Percentiles rank a stretch among this genome's conserved stretches.
Evolutionary conservation across 805 yeast genomes (phyloP).

Genomic region (Myxozyma nipponensis): DNA sequence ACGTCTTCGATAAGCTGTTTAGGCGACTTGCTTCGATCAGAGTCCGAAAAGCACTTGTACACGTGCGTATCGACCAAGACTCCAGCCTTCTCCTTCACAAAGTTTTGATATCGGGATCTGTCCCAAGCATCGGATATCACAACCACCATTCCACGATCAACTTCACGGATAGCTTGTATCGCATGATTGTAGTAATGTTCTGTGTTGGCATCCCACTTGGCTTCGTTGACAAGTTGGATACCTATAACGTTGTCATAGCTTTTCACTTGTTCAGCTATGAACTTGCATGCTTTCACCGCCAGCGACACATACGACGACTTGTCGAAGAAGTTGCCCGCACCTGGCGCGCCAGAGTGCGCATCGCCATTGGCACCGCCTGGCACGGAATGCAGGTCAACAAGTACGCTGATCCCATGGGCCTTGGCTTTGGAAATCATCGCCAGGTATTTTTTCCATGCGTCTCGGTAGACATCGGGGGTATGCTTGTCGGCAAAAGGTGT

Average conservation of each 20-base stretch:
- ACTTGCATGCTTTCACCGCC: slow-evolving; percentile 52
- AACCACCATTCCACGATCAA: slow-evolving; percentile 59
- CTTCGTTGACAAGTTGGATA: slow-evolving; percentile 81
- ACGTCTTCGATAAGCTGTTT: slow-evolving; percentile 59
- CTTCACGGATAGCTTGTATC: slow-evolving; percentile 51
- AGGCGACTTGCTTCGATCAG: slow-evolving; percentile 64
- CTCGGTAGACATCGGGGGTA: slow-evolving; percentile 51
- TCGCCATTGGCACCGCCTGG: slow-evolving; percentile 91
- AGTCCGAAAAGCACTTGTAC: slow-evolving; percentile 79
- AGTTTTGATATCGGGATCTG: slow-evolving; percentile 71
- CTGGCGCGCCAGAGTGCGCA: slow-evolving; percentile 76
- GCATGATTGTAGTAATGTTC: slow-evolving; percentile 63
- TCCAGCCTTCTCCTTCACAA: slow-evolving; percentile 56
- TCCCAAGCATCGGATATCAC: slow-evolving; percentile 94
- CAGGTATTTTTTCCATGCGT: slow-evolving; percentile 62
- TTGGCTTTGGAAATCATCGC: slow-evolving; percentile 54
- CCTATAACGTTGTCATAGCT: slow-evolving; percentile 69
- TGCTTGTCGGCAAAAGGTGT: slow-evolving; percentile 57
- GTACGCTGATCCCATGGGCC: slow-evolving; percentile 59
- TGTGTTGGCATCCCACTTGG: slow-evolving; percentile 58
- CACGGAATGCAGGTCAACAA: slow-evolving; percentile 82
- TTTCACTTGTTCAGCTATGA: slow-evolving; percentile 57
- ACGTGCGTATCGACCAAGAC: slow-evolving; percentile 79
- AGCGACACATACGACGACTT: slow-evolving; percentile 37
- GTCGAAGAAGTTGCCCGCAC: slow-evolving; percentile 63